Evolutionary conservation across 495 filamentous ascomycete species (phyloP).

Genomic region (Neurospora pannonica): DNA sequence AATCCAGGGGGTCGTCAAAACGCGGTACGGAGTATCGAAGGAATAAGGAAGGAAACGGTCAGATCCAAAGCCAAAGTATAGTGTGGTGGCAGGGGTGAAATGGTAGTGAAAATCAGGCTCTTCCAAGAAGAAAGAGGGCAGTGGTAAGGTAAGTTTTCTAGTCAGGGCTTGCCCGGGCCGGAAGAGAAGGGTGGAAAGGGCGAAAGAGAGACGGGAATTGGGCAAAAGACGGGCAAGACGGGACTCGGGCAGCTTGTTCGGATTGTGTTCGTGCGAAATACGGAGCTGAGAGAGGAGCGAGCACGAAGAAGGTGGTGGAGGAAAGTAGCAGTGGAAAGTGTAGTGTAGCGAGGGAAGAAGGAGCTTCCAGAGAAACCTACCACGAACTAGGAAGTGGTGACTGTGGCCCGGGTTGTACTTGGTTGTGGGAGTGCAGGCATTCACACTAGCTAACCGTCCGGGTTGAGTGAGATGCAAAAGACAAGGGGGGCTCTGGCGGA

Average conservation of each 20-base stretch:
- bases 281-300: not conserved
- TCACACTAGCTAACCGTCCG: not conserved
- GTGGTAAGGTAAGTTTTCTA: not conserved
- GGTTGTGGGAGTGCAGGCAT: not conserved
- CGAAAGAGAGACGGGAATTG: not conserved
- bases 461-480: not conserved
- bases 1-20: not conserved
- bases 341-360: not conserved
- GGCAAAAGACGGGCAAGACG: not conserved
- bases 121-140: not conserved
- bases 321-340: not conserved
- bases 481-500: not conserved
- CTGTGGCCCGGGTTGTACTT: not conserved
- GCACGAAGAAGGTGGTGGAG: not conserved
- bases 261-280: not conserved
- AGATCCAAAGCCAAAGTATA: not conserved
- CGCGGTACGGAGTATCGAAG: not conserved
- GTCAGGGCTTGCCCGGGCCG: not conserved
- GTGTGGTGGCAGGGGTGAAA: not conserved
- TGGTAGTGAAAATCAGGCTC: not conserved
- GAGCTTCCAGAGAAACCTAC: not conserved
- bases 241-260: not conserved
- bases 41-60: not conserved
- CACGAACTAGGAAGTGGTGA: not conserved
- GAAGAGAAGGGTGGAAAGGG: not conserved